These are phyloP conservation scores for Bipolaris sorokiniana DNA, from an alignment of 2,329 filamentous ascomycete species.

Conservation along the genomic window DNA sequence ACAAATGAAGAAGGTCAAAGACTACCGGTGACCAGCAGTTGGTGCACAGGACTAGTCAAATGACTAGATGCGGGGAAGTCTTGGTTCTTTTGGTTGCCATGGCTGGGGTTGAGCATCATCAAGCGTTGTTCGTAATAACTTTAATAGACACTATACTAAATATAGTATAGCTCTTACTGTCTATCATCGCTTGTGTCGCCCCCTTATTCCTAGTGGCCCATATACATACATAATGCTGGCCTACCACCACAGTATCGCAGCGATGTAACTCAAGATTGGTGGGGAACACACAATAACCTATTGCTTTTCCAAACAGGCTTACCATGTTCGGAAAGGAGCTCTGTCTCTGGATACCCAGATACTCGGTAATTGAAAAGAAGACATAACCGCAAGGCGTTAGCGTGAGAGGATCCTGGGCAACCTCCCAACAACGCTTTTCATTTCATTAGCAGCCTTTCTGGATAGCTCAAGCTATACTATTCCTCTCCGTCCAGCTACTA, in stretches of 20 bases:
- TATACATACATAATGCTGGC: too few species aligned
- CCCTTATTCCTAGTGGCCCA: too few species aligned
- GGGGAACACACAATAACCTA: too few species aligned
- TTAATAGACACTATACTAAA: too few species aligned
- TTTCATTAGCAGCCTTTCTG: background rate
- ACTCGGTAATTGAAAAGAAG: background rate
- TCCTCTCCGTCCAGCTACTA: background rate
- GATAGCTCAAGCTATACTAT: background rate
- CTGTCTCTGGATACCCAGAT: too few species aligned
- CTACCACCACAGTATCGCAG: too few species aligned
- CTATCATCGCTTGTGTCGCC: too few species aligned
- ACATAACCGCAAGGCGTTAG: background rate
- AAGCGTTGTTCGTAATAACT: too few species aligned
- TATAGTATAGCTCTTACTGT: too few species aligned
- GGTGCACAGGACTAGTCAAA: slow-evolving; percentile 5
- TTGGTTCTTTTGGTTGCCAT: slow-evolving; percentile 1
- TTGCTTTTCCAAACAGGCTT: too few species aligned
- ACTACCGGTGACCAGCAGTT: background rate
- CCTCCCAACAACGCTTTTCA: background rate
- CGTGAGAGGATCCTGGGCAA: background rate
- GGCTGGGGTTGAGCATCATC: slow-evolving; percentile 4
- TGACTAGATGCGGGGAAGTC: slow-evolving; percentile 5
- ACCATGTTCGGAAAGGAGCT: too few species aligned
- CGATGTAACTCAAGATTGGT: too few species aligned
- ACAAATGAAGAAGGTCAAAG: slow-evolving; percentile 20